Conservation (phyloP, 2,329 filamentous ascomycete species). For the Pseudogymnoascus sp. region DNA sequence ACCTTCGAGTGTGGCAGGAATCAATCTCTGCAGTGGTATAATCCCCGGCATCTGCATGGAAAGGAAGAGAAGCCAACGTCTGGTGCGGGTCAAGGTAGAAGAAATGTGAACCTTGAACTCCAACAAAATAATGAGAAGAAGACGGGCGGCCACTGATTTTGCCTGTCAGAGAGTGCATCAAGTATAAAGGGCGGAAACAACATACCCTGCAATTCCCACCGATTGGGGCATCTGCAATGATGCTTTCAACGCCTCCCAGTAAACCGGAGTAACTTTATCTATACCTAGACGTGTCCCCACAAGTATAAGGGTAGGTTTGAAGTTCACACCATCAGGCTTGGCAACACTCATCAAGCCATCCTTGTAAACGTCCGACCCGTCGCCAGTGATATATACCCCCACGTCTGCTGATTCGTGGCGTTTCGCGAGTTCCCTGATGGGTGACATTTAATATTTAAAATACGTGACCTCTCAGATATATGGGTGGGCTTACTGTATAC, state of each 20-base stretch:
- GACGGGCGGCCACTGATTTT: slow-evolving; percentile 72
- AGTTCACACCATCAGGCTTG: slow-evolving; percentile 53
- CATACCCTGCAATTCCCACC: slow-evolving; percentile 90
- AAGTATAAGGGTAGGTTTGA: slow-evolving; percentile 79
- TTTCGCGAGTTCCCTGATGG: slow-evolving; percentile 62
- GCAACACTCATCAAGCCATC: slow-evolving; percentile 77
- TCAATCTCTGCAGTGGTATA: slow-evolving; percentile 68
- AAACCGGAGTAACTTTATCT: slow-evolving; percentile 87
- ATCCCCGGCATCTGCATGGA: slow-evolving; percentile 44
- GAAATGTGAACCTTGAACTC: slow-evolving; percentile 65
- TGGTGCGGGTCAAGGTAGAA: slow-evolving; percentile 95
- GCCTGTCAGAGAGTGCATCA: slow-evolving; percentile 10
- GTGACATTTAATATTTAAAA: slow-evolving; percentile 13
- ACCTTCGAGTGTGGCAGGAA: slow-evolving; percentile 77
- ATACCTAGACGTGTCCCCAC: slow-evolving; percentile 86
- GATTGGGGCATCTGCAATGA: slow-evolving; percentile 82
- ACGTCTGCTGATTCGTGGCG: slow-evolving; percentile 54
- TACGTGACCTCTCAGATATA: neutral
- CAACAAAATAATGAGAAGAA: slow-evolving; percentile 66
- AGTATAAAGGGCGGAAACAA: slow-evolving; percentile 9
- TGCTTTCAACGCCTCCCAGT: slow-evolving; percentile 86
- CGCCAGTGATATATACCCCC: slow-evolving; percentile 80
- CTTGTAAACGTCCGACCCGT: slow-evolving; percentile 88
- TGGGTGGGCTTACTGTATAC: slow-evolving; percentile 66
- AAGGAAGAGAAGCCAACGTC: slow-evolving; percentile 67